phyloP scores from a whole-genome alignment of 2,329 filamentous ascomycete species.

The Ramichloridium luteum region DNA sequence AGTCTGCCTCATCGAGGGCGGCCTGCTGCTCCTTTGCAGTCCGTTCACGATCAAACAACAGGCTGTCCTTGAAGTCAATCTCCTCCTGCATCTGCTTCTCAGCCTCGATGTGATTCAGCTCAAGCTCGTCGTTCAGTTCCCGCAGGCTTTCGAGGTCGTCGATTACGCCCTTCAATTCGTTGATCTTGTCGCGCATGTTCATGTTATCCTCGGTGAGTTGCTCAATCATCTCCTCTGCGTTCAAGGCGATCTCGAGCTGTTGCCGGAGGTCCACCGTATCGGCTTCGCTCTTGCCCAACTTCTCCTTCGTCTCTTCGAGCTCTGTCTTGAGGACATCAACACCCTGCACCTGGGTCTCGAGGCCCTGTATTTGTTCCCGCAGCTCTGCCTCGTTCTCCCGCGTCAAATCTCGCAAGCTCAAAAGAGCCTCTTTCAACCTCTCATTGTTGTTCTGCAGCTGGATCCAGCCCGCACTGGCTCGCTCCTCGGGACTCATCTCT shows the following conservation, averaged over 20 bases:
- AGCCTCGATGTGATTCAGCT: slow-evolving; percentile 82
- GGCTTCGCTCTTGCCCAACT: slow-evolving; percentile 58
- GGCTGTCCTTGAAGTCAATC: slow-evolving; percentile 72
- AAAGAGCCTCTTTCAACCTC: slow-evolving; percentile 69
- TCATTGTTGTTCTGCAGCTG: slow-evolving; percentile 89
- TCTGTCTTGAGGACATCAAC: slow-evolving; percentile 41
- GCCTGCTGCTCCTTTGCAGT: slow-evolving; percentile 66
- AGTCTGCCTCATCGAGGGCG: slow-evolving; percentile 74
- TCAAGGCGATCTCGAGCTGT: slow-evolving; percentile 78
- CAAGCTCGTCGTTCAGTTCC: slow-evolving; percentile 88
- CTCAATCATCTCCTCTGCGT: slow-evolving; percentile 88
- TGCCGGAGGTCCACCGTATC: slow-evolving; percentile 76
- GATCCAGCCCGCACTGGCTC: slow-evolving; percentile 73
- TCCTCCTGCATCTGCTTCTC: slow-evolving; percentile 92
- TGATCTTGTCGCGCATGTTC: slow-evolving; percentile 67
- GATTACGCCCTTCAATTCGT: slow-evolving; percentile 68
- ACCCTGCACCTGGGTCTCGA: slow-evolving; percentile 31
- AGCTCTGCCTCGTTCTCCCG: slow-evolving; percentile 75
- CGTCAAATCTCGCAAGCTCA: slow-evolving; percentile 74
- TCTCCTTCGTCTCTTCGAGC: slow-evolving; percentile 57
- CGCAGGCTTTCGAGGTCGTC: slow-evolving; percentile 81
- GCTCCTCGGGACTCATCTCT: slow-evolving; percentile 80
- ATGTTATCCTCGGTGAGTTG: slow-evolving; percentile 81
- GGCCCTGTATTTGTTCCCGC: slow-evolving; percentile 43
- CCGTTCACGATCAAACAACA: slow-evolving; percentile 71